A percentile compares a stretch with the other conserved stretches of the same genome.
These are phyloP conservation scores for Annona cherimola DNA, from an alignment of 164 flowering plant species.

Conservation along the genomic window DNA sequence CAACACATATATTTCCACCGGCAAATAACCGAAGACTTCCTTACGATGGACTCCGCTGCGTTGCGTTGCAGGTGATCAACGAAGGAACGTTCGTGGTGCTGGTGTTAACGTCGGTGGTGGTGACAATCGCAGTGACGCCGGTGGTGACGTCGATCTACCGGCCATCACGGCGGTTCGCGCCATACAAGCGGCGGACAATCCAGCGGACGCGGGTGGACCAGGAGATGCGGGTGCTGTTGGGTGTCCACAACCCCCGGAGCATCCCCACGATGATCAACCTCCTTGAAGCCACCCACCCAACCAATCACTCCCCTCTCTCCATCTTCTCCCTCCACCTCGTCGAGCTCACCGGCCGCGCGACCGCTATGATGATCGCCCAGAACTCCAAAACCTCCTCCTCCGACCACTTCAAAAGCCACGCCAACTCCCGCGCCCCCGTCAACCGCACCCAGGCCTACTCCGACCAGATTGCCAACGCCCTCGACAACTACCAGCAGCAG, in stretches of 20 bases:
- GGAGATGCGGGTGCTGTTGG: conserved; percentile 28
- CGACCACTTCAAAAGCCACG: neutral
- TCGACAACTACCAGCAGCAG: conserved; percentile 10
- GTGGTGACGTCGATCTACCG: neutral
- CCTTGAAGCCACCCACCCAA: conserved; percentile 30
- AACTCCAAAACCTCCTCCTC: conserved; percentile 1
- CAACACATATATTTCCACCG: too few relatives aligned
- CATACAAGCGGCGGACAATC: conserved; percentile 10
- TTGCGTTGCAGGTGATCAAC: neutral
- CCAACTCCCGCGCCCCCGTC: conserved; percentile 9
- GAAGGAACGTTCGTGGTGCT: neutral
- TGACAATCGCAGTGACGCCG: neutral
- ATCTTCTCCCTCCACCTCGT: conserved; percentile 31
- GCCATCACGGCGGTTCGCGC: conserved; percentile 1
- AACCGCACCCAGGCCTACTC: conserved; percentile 17
- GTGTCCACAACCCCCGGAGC: conserved; percentile 22
- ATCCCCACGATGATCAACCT: conserved; percentile 25
- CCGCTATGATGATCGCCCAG: conserved; percentile 23
- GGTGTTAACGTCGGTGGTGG: neutral
- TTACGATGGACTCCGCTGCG: too few relatives aligned
- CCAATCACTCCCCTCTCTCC: conserved; percentile 22
- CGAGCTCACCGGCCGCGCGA: conserved; percentile 29
- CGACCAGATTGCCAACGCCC: conserved; percentile 22
- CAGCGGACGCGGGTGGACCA: neutral
- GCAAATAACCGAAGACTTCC: too few relatives aligned